These are phyloP conservation scores for Dovyalis caffra DNA, from an alignment of 345 rosid species.

Conservation along the genomic window DNA sequence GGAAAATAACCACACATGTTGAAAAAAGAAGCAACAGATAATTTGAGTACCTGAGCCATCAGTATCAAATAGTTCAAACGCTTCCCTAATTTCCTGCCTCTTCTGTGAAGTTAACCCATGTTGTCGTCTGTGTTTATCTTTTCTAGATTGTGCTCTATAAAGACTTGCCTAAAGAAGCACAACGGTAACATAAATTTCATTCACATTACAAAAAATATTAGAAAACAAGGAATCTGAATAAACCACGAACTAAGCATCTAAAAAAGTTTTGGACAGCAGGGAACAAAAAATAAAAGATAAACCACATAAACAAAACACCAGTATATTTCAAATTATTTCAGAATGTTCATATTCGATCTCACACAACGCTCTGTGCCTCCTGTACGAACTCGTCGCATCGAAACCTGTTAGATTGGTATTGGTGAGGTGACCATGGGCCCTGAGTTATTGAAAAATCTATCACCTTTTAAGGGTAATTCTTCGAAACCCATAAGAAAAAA, in stretches of 20 bases:
- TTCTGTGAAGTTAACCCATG: conserved; percentile 69
- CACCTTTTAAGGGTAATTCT: too few relatives aligned
- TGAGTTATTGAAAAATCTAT: too few relatives aligned
- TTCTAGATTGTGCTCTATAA: conserved; percentile 55
- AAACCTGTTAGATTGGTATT: too few relatives aligned
- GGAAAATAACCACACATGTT: neutral
- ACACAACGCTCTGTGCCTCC: too few relatives aligned
- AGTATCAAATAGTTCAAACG: conserved; percentile 88
- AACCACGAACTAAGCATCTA: neutral
- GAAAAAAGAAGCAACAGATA: neutral
- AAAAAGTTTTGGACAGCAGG: neutral
- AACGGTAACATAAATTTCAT: too few relatives aligned
- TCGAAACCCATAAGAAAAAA: too few relatives aligned
- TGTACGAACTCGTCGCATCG: too few relatives aligned
- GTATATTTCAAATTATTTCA: too few relatives aligned
- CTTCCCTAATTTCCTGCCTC: conserved; percentile 90
- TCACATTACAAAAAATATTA: neutral
- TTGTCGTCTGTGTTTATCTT: conserved; percentile 68
- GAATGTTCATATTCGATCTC: too few relatives aligned
- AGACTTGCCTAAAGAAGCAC: conserved; percentile 41
- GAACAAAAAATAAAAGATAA: too few relatives aligned
- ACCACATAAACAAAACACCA: too few relatives aligned
- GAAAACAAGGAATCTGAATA: neutral
- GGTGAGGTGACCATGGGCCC: too few relatives aligned
- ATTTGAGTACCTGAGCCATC: conserved; percentile 74